These are phyloP conservation scores for Thielaviopsis euricoi DNA, from an alignment of 2,329 filamentous ascomycete genomes.

Conservation along the genomic window DNA sequence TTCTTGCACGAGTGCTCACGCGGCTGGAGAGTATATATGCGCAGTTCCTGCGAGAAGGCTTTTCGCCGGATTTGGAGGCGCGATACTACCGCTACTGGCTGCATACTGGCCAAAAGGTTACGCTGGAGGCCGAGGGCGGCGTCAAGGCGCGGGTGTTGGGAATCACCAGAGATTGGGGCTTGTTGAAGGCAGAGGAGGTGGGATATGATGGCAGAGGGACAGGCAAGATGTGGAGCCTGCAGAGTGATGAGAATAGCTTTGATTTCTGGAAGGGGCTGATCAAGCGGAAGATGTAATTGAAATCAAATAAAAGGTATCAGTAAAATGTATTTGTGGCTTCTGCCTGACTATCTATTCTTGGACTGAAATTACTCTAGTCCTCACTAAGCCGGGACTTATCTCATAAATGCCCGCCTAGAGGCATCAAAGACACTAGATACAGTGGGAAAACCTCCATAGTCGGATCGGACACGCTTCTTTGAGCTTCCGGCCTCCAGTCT, in stretches of 20 bases:
- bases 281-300: constrained; percentile 50
- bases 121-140: constrained; percentile 65
- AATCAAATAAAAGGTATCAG: no score
- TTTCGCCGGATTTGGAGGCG: constrained; percentile 53
- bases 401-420: no score
- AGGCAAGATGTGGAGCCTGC: constrained; percentile 65
- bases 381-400: no score
- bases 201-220: constrained; percentile 55
- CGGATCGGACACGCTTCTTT: no score
- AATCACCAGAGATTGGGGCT: constrained; percentile 81
- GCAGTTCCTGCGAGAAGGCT: constrained; percentile 59
- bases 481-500: no score
- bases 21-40: constrained; percentile 63
- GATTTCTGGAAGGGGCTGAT: constrained; percentile 88
- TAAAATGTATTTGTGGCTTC: no score
- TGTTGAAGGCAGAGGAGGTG: constrained; percentile 72
- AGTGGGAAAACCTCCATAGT: no score
- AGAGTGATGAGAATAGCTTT: constrained; percentile 97
- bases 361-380: no score
- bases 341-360: no score
- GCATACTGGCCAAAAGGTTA: constrained; percentile 56
- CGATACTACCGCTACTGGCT: constrained; percentile 76
- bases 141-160: constrained; percentile 62
- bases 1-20: constrained; percentile 67
- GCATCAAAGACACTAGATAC: no score